Evolutionary conservation across 257 asterid species (phyloP).

Genomic region (Solanum ahanhuiri): DNA sequence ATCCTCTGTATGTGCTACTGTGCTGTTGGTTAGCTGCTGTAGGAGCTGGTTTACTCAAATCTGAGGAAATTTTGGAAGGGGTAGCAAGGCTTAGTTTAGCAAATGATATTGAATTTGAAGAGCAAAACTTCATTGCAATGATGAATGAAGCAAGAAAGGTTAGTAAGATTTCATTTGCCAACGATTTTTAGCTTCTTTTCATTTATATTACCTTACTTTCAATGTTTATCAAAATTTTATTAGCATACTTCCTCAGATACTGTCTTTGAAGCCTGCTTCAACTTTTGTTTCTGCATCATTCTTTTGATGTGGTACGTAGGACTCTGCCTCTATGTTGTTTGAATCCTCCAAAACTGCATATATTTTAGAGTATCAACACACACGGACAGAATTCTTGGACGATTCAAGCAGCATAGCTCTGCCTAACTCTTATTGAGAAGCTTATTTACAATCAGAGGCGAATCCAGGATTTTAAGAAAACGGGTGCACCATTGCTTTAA

Average conservation of each 20-base stretch:
- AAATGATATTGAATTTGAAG: constrained; percentile 86
- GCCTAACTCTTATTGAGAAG: background rate
- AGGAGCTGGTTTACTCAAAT: constrained; percentile 68
- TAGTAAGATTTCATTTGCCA: background rate
- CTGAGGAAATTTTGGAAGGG: constrained; percentile 95
- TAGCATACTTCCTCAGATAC: background rate
- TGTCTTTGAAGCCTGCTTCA: background rate
- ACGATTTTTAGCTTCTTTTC: background rate
- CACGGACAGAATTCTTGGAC: background rate
- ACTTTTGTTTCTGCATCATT: background rate
- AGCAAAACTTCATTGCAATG: constrained; percentile 68
- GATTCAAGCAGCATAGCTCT: background rate
- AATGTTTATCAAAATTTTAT: background rate
- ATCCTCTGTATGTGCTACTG: constrained; percentile 71
- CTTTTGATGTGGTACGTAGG: background rate
- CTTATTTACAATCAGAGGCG: background rate
- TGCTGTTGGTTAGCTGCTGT: no score
- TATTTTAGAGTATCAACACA: background rate
- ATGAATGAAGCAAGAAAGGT: constrained; percentile 91
- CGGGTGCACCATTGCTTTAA: no score
- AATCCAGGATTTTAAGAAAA: no score
- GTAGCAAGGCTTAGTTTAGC: constrained; percentile 85
- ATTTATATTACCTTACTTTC: background rate
- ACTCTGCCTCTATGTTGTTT: background rate
- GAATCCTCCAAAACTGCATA: background rate